Conservation (phyloP, 805 yeast species). For the Wickerhamomyces mucosus region DNA sequence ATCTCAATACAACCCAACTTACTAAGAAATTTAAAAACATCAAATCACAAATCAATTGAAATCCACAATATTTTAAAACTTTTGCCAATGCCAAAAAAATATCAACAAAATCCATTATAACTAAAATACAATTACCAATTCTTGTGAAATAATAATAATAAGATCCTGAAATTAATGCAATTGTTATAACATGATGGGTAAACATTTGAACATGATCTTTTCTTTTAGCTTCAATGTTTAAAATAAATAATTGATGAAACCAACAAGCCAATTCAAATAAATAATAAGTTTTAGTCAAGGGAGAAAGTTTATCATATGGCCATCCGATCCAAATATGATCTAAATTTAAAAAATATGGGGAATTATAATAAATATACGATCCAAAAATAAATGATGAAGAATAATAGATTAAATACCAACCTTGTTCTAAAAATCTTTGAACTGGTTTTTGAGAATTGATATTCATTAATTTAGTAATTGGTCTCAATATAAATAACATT, state of each 20-base stretch:
- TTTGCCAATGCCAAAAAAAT: slow-evolving; percentile 65
- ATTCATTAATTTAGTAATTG: slow-evolving; percentile 38
- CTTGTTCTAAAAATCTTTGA: slow-evolving; percentile 77
- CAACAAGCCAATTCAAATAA: slow-evolving; percentile 66
- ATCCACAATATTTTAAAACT: slow-evolving; percentile 65
- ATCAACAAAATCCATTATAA: slow-evolving; percentile 81
- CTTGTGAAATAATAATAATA: slow-evolving; percentile 64
- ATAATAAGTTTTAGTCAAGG: slow-evolving; percentile 56
- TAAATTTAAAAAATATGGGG: slow-evolving; percentile 51
- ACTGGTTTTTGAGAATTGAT: slow-evolving; percentile 42
- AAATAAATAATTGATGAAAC: slow-evolving; percentile 70
- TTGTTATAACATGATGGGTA: slow-evolving; percentile 78
- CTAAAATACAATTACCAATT: slow-evolving; percentile 69
- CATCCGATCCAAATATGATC: slow-evolving; percentile 55
- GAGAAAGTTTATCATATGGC: slow-evolving; percentile 60
- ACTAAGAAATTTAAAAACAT: slow-evolving; percentile 59
- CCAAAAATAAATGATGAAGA: slow-evolving; percentile 47
- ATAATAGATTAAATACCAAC: slow-evolving; percentile 66
- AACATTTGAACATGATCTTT: slow-evolving; percentile 86
- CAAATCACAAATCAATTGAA: slow-evolving; percentile 48
- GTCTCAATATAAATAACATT: slow-evolving; percentile 49
- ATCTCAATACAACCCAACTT: slow-evolving; percentile 65
- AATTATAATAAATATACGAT: slow-evolving; percentile 40
- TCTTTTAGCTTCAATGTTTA: slow-evolving; percentile 69
- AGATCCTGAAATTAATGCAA: slow-evolving; percentile 56